Conservation (phyloP, 1,284 basidiomycete species). For the Anthracocystis setariae region DNA sequence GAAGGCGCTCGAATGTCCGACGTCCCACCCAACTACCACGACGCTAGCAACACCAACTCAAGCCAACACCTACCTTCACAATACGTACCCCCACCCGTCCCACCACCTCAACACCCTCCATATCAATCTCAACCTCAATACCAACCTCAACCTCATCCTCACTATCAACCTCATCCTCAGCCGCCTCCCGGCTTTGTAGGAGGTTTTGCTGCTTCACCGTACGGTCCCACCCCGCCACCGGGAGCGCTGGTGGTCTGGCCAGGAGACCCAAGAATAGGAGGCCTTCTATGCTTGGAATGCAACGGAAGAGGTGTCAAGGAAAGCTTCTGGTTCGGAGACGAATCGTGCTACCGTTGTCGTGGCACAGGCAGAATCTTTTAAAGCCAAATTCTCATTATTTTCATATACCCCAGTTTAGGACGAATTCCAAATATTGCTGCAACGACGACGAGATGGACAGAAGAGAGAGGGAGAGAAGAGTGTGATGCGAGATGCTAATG, state of each 20-base stretch:
- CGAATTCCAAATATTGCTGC: neutral
- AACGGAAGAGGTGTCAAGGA: constrained; percentile 34
- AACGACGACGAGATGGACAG: neutral
- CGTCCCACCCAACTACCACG: constrained; percentile 47
- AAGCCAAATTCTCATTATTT: too few relatives aligned
- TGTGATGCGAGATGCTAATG: constrained; percentile 11
- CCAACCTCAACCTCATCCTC: constrained; percentile 6
- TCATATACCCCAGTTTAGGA: constrained; percentile 5
- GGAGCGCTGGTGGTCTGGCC: constrained; percentile 46
- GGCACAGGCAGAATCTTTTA: constrained; percentile 35
- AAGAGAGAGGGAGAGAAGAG: neutral
- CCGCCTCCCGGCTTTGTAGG: constrained; percentile 24
- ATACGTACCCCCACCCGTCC: constrained; percentile 32
- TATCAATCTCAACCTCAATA: constrained; percentile 8
- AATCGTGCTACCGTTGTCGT: constrained; percentile 39
- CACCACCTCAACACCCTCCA: constrained; percentile 27
- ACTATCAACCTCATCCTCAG: constrained; percentile 3
- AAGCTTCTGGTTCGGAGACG: constrained; percentile 53
- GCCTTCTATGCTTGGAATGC: constrained; percentile 45
- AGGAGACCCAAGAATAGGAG: constrained; percentile 44
- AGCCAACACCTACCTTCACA: constrained; percentile 41
- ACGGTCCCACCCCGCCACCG: constrained; percentile 19
- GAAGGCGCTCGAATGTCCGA: constrained; percentile 46
- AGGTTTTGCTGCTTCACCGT: constrained; percentile 28
- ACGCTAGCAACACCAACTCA: constrained; percentile 32